Conservation (phyloP, 2,329 filamentous ascomycete genomes). For the Sporothrix sp. region DNA sequence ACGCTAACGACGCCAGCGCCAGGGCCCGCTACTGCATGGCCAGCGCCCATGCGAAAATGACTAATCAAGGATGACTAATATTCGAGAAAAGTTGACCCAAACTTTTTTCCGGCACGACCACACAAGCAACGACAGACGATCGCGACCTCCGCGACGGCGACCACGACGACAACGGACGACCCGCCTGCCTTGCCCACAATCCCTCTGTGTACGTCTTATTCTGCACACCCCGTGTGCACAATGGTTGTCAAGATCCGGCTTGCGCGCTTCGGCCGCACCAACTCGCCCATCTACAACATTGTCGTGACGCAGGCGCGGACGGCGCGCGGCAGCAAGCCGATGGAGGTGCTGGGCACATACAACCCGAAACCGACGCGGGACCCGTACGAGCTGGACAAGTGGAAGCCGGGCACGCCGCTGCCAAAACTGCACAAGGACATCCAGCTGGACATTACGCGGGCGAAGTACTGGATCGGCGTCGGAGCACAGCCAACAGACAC, state of each 20-base stretch:
- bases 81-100: not conserved
- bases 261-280: conserved; percentile 81
- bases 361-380: conserved; percentile 56
- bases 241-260: conserved; percentile 96
- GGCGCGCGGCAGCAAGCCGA: conserved; percentile 74
- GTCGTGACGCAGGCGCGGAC: conserved; percentile 79
- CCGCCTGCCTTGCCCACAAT: not conserved
- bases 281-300: conserved; percentile 94
- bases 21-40: not conserved
- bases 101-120: not conserved
- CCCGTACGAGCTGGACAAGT: conserved; percentile 30
- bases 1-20: too few relatives aligned
- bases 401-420: not conserved
- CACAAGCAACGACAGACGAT: not conserved
- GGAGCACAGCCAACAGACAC: conserved; percentile 90
- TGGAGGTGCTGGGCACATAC: conserved; percentile 85
- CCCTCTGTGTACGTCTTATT: not conserved
- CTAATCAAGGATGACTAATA: not conserved
- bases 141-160: not conserved
- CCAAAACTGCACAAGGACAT: conserved; percentile 76
- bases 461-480: conserved; percentile 94
- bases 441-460: conserved; percentile 67
- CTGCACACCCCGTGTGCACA: not conserved
- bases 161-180: not conserved
- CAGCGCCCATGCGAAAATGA: not conserved